Evolutionary conservation across 768 basidiomycete species (phyloP).

Genomic region (Punctularia strigosozonata): DNA sequence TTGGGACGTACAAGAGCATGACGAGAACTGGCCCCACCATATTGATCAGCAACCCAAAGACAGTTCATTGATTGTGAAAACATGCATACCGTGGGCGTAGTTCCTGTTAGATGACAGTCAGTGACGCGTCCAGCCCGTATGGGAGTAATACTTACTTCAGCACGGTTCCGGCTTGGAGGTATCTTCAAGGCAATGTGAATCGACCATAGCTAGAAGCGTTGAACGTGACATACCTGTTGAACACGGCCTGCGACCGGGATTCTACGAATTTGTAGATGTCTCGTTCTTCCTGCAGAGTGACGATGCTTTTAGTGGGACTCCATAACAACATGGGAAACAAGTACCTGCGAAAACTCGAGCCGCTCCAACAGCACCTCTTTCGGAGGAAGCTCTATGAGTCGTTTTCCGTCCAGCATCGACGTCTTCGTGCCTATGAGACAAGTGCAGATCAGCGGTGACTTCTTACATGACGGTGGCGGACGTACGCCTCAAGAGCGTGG

Average conservation of each 20-base stretch:
- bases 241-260: constrained; percentile 39
- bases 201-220: too few species aligned
- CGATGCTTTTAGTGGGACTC: constrained; percentile 1
- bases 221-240: too few species aligned
- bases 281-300: too few species aligned
- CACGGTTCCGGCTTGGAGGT: constrained; percentile 49
- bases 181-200: too few species aligned
- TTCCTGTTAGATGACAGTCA: constrained; percentile 24
- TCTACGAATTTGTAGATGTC: too few species aligned
- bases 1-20: constrained; percentile 4
- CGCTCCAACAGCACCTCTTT: constrained; percentile 39
- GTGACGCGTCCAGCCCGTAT: neutral
- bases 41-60: neutral
- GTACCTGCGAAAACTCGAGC: constrained; percentile 46
- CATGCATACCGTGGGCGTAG: constrained; percentile 34
- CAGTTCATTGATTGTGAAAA: neutral
- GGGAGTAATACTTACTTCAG: constrained; percentile 33
- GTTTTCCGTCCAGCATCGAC: constrained; percentile 51
- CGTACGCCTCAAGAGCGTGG: constrained; percentile 44
- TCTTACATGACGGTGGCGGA: constrained; percentile 24
- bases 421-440: constrained; percentile 32
- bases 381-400: constrained; percentile 50
- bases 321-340: too few species aligned
- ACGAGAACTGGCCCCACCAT: neutral
- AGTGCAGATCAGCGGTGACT: constrained; percentile 1